Percentiles rank a stretch among this genome's conserved stretches.
phyloP scores from a whole-genome alignment of 768 basidiomycete species.

The Suillus occidentalis region DNA sequence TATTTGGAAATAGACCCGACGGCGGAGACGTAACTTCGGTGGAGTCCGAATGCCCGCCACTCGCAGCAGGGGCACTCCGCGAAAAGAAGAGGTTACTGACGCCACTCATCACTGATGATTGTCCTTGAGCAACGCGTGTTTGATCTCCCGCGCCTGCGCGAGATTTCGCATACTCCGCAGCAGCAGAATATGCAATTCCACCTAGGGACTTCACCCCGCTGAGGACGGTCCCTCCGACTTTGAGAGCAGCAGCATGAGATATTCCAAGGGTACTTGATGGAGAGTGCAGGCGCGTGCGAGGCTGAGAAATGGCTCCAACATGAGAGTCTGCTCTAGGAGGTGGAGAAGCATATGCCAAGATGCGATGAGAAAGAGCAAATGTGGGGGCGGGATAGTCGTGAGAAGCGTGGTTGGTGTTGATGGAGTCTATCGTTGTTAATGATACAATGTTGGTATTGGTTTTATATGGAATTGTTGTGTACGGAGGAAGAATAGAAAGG shows the following conservation, averaged over 20 bases:
- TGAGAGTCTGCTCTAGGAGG: constrained; percentile 29
- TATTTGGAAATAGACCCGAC: neutral
- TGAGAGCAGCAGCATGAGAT: constrained; percentile 52
- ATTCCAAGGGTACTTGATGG: constrained; percentile 32
- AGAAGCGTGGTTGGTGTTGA: constrained; percentile 5
- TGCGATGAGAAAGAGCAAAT: constrained; percentile 59
- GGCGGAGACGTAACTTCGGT: constrained; percentile 3
- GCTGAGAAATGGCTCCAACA: constrained; percentile 16
- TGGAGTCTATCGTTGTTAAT: constrained; percentile 34
- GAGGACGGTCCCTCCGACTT: constrained; percentile 60
- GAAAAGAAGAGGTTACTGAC: constrained; percentile 51
- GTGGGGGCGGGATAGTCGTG: constrained; percentile 40
- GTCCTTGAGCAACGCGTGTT: constrained; percentile 8
- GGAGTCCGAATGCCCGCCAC: constrained; percentile 14
- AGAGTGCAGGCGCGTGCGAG: constrained; percentile 23
- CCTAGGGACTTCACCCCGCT: constrained; percentile 65
- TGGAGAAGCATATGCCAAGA: constrained; percentile 59
- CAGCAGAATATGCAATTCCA: constrained; percentile 57
- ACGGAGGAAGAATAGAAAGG: constrained; percentile 42
- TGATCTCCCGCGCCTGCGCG: constrained; percentile 24
- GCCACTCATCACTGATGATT: constrained; percentile 25
- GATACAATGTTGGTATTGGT: constrained; percentile 40
- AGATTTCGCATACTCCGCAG: constrained; percentile 40
- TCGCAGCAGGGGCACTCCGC: constrained; percentile 58
- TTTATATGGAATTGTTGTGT: constrained; percentile 34